These are phyloP conservation scores for Vigna angularis DNA, from an alignment of 306 rosid genomes.

Conservation along the genomic window DNA sequence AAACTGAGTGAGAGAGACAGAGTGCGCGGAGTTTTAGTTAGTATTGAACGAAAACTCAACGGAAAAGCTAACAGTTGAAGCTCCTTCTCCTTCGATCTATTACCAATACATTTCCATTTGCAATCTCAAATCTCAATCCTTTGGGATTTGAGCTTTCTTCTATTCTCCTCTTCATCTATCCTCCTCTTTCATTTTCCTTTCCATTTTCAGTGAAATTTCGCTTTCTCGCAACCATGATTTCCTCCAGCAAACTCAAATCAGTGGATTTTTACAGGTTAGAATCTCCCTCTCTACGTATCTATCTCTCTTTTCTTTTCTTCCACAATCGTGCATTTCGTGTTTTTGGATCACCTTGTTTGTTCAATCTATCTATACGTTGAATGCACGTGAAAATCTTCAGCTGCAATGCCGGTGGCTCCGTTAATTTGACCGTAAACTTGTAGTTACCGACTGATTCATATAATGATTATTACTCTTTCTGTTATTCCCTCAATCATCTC, in stretches of 20 bases:
- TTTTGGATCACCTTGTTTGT: conserved; percentile 1
- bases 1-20: background rate
- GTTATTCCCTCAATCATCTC: background rate
- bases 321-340: conserved; percentile 25
- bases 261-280: conserved; percentile 95
- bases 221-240: conserved; percentile 64
- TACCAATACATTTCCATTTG: background rate
- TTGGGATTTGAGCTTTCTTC: conserved; percentile 49
- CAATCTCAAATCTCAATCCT: conserved; percentile 39
- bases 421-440: conserved; percentile 28
- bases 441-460: background rate
- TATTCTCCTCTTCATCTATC: background rate
- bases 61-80: conserved; percentile 35
- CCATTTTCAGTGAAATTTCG: conserved; percentile 10
- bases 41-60: conserved; percentile 17
- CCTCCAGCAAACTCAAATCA: conserved; percentile 83
- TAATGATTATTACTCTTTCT: background rate
- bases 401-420: conserved; percentile 19
- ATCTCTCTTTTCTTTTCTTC: background rate
- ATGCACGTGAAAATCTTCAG: conserved; percentile 26
- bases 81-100: conserved; percentile 46
- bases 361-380: background rate
- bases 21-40: conserved; percentile 37
- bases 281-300: conserved; percentile 43
- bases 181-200: background rate